phyloP scores from a whole-genome alignment of 345 rosid species.

The Camelina hispida region DNA sequence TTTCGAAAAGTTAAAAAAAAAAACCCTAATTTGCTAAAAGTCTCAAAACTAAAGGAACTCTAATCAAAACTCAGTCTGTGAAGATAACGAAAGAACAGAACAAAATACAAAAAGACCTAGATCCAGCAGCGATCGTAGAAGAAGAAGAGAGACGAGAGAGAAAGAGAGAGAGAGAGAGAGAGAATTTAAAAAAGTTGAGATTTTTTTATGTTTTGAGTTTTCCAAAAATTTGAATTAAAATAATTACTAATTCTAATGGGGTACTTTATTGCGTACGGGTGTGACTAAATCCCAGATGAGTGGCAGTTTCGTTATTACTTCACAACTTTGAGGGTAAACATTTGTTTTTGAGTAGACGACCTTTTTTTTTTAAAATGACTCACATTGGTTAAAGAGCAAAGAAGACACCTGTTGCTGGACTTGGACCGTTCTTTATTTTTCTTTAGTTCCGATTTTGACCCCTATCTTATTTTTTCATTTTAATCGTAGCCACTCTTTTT shows the following conservation, averaged over 20 bases:
- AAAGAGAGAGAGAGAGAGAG: neutral
- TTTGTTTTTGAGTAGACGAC: neutral
- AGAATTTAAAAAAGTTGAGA: conserved; percentile 3
- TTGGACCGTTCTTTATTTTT: conserved; percentile 38
- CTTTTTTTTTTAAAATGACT: conserved; percentile 30
- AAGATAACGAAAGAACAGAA: neutral
- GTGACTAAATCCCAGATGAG: conserved; percentile 26
- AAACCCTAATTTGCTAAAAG: conserved; percentile 26
- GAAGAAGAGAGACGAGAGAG: conserved; percentile 34
- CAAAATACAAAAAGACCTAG: conserved; percentile 24
- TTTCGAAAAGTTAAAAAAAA: neutral
- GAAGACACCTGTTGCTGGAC: conserved; percentile 18
- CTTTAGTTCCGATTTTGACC: conserved; percentile 17
- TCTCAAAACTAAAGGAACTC: conserved; percentile 9
- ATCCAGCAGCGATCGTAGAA: conserved; percentile 42
- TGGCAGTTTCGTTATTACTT: conserved; percentile 29
- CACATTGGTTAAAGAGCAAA: neutral
- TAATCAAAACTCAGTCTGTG: neutral
- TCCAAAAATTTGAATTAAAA: conserved; percentile 17
- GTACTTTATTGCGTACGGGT: conserved; percentile 41
- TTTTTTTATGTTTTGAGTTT: neutral
- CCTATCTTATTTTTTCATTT: conserved; percentile 7
- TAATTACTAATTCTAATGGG: conserved; percentile 20
- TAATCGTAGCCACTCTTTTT: conserved; percentile 19
- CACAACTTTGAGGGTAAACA: neutral